These are phyloP conservation scores for Penicillium coprophilum DNA, from an alignment of 495 filamentous ascomycete species.

Conservation along the genomic window DNA sequence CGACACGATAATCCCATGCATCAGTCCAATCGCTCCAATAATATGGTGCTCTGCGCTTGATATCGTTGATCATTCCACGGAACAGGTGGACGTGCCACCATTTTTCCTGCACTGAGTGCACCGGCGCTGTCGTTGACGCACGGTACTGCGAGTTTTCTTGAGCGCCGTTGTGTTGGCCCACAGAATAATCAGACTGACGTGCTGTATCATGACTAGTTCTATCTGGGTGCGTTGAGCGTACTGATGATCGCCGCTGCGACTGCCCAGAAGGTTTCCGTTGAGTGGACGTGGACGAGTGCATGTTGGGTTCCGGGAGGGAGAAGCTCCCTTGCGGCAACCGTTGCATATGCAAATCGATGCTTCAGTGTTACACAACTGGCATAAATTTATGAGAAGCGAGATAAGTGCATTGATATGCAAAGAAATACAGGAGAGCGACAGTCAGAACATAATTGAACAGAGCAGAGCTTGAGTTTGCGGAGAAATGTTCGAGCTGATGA, in stretches of 20 bases:
- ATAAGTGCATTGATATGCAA: not conserved
- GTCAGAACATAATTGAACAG: not conserved
- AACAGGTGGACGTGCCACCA: constrained; percentile 64
- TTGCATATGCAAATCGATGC: constrained; percentile 13
- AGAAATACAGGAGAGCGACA: not conserved
- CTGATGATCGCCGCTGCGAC: constrained; percentile 27
- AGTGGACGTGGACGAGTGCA: constrained; percentile 28
- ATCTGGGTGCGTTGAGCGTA: constrained; percentile 20
- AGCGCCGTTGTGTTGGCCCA: constrained; percentile 12
- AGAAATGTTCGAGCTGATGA: constrained; percentile 16
- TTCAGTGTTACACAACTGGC: not conserved
- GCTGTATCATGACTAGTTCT: constrained; percentile 15
- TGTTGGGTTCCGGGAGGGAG: constrained; percentile 28
- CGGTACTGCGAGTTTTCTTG: constrained; percentile 11
- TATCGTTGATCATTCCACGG: constrained; percentile 69
- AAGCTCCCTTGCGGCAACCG: constrained; percentile 24
- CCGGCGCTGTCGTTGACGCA: constrained; percentile 15
- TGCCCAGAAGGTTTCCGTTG: constrained; percentile 37
- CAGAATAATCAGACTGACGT: constrained; percentile 15
- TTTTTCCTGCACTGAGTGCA: constrained; percentile 25
- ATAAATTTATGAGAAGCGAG: not conserved
- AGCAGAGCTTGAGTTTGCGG: constrained; percentile 9
- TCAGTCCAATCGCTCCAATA: constrained; percentile 79
- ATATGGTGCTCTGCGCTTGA: constrained; percentile 68
- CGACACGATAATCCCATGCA: constrained; percentile 81